Evolutionary conservation across 176 grass and related monocot genomes (phyloP).

Genomic region (Thalia dealbata): DNA sequence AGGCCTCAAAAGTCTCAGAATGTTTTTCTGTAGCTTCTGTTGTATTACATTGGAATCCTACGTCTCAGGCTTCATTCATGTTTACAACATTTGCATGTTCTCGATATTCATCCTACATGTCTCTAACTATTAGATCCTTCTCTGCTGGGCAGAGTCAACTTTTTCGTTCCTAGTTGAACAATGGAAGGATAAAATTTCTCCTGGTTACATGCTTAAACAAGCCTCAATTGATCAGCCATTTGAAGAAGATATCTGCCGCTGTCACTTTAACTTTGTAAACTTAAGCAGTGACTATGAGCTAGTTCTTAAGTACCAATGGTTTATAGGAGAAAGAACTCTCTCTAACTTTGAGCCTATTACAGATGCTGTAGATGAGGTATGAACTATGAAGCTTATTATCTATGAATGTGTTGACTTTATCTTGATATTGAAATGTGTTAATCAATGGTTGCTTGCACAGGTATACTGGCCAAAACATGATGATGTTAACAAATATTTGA

Average conservation of each 20-base stretch:
- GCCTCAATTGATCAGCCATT: slow-evolving; percentile 78
- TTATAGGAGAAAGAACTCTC: slow-evolving; percentile 67
- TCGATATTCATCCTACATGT: neutral
- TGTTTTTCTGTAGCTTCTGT: neutral
- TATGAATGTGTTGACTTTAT: neutral
- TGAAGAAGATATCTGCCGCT: slow-evolving; percentile 87
- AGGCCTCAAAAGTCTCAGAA: neutral
- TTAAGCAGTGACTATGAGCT: slow-evolving; percentile 33
- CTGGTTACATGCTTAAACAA: slow-evolving; percentile 56
- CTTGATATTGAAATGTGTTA: neutral
- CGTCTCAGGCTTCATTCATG: neutral
- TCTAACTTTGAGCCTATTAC: slow-evolving; percentile 55
- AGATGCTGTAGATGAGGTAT: slow-evolving; percentile 59
- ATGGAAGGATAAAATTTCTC: slow-evolving; percentile 66
- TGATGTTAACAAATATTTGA: slow-evolving; percentile 76
- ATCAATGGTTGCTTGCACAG: slow-evolving; percentile 23
- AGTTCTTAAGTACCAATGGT: slow-evolving; percentile 66
- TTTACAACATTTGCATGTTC: neutral
- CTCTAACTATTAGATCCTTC: neutral
- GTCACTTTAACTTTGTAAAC: slow-evolving; percentile 65
- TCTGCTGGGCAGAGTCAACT: slow-evolving; percentile 59
- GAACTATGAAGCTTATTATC: slow-evolving; percentile 32
- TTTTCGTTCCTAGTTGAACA: slow-evolving; percentile 84
- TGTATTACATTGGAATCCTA: neutral
- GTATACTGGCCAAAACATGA: slow-evolving; percentile 79